Percentiles rank a stretch among this genome's conserved stretches.
These are phyloP conservation scores for Apiosordaria backusii DNA, from an alignment of 495 filamentous ascomycete genomes.

Conservation along the genomic window DNA sequence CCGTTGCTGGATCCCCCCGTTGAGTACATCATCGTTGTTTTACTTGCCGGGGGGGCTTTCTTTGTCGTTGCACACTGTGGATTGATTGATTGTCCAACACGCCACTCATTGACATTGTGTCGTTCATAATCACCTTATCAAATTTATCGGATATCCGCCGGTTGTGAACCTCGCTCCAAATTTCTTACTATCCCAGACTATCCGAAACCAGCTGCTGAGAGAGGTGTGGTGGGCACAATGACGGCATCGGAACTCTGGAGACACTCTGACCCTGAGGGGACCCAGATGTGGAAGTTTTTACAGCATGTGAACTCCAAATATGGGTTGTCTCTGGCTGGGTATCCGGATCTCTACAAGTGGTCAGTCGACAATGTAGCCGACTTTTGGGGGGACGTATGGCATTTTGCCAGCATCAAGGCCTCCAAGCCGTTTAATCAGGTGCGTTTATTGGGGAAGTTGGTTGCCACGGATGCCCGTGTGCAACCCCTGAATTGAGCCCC, in stretches of 20 bases:
- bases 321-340: constrained; percentile 55
- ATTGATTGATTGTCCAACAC: background rate
- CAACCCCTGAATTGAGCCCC: constrained; percentile 1
- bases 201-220: constrained; percentile 1
- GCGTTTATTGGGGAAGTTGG: constrained; percentile 22
- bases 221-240: constrained; percentile 28
- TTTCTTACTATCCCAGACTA: constrained; percentile 2
- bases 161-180: too few relatives aligned
- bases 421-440: constrained; percentile 62
- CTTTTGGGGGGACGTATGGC: constrained; percentile 87
- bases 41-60: background rate
- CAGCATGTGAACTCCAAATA: constrained; percentile 65
- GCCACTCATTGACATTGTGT: background rate
- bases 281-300: constrained; percentile 69
- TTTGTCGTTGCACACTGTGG: background rate
- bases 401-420: constrained; percentile 69
- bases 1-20: background rate
- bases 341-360: constrained; percentile 76
- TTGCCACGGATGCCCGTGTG: background rate
- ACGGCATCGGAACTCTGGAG: constrained; percentile 60
- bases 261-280: constrained; percentile 62
- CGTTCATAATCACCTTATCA: background rate
- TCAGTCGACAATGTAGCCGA: constrained; percentile 68
- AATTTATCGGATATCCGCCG: background rate
- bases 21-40: background rate